A percentile compares a stretch with the other conserved stretches of the same genome.
These are phyloP conservation scores for Trichocladium antarcticum DNA, from an alignment of 495 filamentous ascomycete genomes.

Conservation along the genomic window DNA sequence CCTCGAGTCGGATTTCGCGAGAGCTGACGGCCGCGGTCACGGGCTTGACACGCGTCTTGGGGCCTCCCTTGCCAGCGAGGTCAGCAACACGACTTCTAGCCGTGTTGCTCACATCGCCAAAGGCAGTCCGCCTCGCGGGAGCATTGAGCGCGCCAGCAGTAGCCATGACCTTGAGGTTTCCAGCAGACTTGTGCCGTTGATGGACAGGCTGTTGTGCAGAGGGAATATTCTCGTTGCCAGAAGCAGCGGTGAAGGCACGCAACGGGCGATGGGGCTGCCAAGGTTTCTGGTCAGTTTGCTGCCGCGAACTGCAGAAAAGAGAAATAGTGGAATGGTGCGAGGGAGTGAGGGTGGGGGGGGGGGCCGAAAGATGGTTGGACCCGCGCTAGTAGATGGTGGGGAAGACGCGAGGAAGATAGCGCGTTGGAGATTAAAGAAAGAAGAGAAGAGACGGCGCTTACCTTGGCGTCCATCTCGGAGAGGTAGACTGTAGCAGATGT, in stretches of 20 bases:
- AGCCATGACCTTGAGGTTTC: slow-evolving; percentile 49
- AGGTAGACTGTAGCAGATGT: slow-evolving; percentile 1
- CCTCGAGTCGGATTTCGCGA: slow-evolving; percentile 41
- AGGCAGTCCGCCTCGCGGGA: slow-evolving; percentile 60
- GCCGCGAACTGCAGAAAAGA: too few relatives aligned
- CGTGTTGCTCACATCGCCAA: slow-evolving; percentile 72
- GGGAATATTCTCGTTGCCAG: slow-evolving; percentile 63
- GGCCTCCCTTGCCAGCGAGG: slow-evolving; percentile 39
- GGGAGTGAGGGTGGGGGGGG: neutral
- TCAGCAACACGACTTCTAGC: slow-evolving; percentile 37
- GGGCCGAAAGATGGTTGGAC: too few relatives aligned
- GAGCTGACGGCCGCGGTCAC: slow-evolving; percentile 21
- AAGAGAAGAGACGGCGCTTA: slow-evolving; percentile 13
- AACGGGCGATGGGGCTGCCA: slow-evolving; percentile 64
- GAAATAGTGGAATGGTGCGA: neutral
- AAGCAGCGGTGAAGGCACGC: slow-evolving; percentile 44
- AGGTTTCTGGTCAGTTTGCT: too few relatives aligned
- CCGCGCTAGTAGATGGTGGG: neutral
- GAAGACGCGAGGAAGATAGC: neutral
- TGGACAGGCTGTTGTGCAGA: slow-evolving; percentile 52
- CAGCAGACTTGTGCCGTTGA: slow-evolving; percentile 71
- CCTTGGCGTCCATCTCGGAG: slow-evolving; percentile 30
- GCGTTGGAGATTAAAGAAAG: slow-evolving; percentile 8
- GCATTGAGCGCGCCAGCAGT: slow-evolving; percentile 52
- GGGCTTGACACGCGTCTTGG: slow-evolving; percentile 17